These are phyloP conservation scores for Colletotrichum echinochloae DNA, from an alignment of 2,329 filamentous ascomycete species.

Conservation along the genomic window DNA sequence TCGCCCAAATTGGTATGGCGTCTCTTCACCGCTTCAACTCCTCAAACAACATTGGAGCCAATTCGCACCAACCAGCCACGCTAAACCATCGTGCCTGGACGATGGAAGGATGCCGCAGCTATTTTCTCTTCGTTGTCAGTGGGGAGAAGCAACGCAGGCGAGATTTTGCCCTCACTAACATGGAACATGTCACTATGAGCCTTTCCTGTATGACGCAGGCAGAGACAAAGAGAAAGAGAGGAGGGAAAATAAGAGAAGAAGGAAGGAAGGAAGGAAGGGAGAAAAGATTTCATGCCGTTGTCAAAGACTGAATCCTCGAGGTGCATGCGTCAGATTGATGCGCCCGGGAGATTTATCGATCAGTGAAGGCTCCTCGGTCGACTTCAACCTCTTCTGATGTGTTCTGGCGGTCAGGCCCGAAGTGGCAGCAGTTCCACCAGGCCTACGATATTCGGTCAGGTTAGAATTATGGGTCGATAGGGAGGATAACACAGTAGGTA, in stretches of 20 bases:
- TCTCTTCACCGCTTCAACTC: constrained; percentile 43
- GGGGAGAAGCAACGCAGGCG: neutral
- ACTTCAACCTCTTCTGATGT: constrained; percentile 4
- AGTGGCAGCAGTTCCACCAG: constrained; percentile 5
- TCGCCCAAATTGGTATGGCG: constrained; percentile 42
- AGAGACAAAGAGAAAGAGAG: neutral
- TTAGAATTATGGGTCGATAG: constrained; percentile 36
- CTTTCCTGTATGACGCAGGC: constrained; percentile 13
- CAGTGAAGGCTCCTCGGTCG: constrained; percentile 1
- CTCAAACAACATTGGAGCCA: constrained; percentile 32
- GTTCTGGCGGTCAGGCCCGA: constrained; percentile 40
- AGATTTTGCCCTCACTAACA: neutral
- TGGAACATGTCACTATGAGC: constrained; percentile 7
- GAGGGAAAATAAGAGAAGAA: too few species aligned
- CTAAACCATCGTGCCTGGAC: constrained; percentile 14
- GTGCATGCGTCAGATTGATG: neutral
- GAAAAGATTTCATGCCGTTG: neutral
- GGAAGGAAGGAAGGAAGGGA: too few species aligned
- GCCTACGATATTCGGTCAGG: constrained; percentile 20
- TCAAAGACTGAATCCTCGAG: neutral
- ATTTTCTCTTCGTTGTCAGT: constrained; percentile 7
- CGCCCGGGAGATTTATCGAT: neutral
- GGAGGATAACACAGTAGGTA: constrained; percentile 28
- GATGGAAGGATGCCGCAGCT: neutral
- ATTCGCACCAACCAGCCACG: constrained; percentile 33